phyloP scores from a whole-genome alignment of 805 yeast genomes.

The Ogataea pilisensis region DNA sequence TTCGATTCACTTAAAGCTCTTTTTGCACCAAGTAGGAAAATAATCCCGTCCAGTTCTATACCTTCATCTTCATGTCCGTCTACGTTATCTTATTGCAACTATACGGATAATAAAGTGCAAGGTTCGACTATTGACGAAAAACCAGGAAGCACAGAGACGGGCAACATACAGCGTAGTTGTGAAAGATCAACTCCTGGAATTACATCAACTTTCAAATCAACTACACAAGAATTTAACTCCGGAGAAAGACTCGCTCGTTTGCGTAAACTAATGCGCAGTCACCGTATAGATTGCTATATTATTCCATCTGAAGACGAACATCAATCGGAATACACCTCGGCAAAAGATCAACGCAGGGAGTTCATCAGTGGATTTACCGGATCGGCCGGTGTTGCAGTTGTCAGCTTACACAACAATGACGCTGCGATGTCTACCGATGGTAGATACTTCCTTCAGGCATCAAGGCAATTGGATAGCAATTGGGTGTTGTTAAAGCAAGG shows the following conservation, averaged over 20 bases:
- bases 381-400: constrained; percentile 87
- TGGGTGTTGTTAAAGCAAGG: constrained; percentile 87
- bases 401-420: constrained; percentile 45
- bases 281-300: constrained; percentile 50
- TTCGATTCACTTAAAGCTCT: constrained; percentile 16
- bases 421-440: constrained; percentile 93
- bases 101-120: too few species aligned
- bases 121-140: too few species aligned
- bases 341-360: constrained; percentile 76
- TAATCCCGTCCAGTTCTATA: neutral
- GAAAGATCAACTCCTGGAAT: neutral
- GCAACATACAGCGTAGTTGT: too few species aligned
- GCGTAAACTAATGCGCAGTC: constrained; percentile 41
- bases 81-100: neutral
- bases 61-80: neutral
- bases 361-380: constrained; percentile 89
- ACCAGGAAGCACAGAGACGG: too few species aligned
- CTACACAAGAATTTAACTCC: constrained; percentile 24
- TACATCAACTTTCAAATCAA: neutral
- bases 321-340: constrained; percentile 83
- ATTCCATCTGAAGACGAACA: constrained; percentile 85
- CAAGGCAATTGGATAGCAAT: constrained; percentile 67
- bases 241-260: constrained; percentile 35
- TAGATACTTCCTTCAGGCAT: constrained; percentile 89
- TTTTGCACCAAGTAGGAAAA: constrained; percentile 3